Base-by-base conservation (phyloP, 2,329 filamentous ascomycete genomes). In the Leptodontidium sp. region DNA sequence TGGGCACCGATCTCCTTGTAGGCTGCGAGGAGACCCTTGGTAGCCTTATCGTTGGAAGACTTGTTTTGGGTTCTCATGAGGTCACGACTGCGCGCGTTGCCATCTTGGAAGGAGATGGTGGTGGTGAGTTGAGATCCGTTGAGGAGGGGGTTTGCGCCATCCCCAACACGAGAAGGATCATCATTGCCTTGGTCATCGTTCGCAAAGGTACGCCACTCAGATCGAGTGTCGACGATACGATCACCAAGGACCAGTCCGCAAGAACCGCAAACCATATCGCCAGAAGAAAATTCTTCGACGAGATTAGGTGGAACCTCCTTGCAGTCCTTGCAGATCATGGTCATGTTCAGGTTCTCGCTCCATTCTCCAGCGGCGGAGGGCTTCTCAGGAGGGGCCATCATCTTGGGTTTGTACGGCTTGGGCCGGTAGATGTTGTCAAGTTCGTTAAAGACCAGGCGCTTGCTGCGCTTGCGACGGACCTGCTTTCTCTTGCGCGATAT, bases 191-290 rank as follows among this genome's bases (percentile, higher is more conserved):
- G 93, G 79, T 99, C 97, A 78, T 99, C 96, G 79, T 98, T 98
- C 78, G 94, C 94, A 82, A 99, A 99, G 0, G 96, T 99, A 79
- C 96, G 93, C 96, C 96, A 99, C 83, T 99, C 96, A 59, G 94
- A 97, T 71, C 97, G 92, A 70, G 93, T 97, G 79, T 99, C 97
- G 78, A 99, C 94, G 79, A 96, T 94, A 73, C 93, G 91, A 77
- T 95, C 92, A 69, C 92, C 92, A 38, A 99, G 87, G 6, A 99
- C 96, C 43, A 98, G 86, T 47, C 96, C 96, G 77, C 96, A 99
- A 70, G 91, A 93, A 68, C 88, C 92, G 79, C 96, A 99, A 66
- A 99, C 93, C 79, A 97, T 93, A 80, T 99, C 96, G 72, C 93
- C 93, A 45, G 90, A 92, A 6, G 94, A 94, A 78, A 95, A 96